Conservation (phyloP, 2,329 filamentous ascomycete genomes). For the Beauveria bassiana region DNA sequence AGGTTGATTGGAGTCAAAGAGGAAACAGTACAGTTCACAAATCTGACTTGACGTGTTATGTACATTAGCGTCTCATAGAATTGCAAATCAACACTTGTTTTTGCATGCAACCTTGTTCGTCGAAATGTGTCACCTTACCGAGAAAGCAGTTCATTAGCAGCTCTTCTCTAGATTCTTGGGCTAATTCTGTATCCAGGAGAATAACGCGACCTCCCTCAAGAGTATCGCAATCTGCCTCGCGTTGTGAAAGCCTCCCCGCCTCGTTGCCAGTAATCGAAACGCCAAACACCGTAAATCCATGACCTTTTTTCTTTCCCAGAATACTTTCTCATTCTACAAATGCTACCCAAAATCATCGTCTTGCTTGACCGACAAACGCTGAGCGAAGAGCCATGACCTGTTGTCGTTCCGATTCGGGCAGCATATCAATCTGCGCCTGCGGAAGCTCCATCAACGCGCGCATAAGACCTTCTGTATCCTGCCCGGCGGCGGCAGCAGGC, state of each 20-base stretch:
- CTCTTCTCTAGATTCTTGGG: not conserved
- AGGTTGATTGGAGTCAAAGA: not conserved
- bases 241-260: not conserved
- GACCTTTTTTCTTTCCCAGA: too few relatives aligned
- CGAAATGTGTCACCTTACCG: too few relatives aligned
- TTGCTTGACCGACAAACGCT: conserved; percentile 41
- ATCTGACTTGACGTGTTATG: not conserved
- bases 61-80: not conserved
- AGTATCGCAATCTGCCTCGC: not conserved
- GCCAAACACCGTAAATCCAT: not conserved
- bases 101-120: not conserved
- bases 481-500: conserved; percentile 32
- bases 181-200: not conserved
- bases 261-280: not conserved
- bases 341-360: conserved; percentile 14
- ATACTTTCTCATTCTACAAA: too few relatives aligned
- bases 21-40: not conserved
- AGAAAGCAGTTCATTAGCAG: not conserved
- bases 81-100: not conserved
- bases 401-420: conserved; percentile 65
- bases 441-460: conserved; percentile 75
- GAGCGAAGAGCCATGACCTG: conserved; percentile 75
- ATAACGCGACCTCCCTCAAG: not conserved
- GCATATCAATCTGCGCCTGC: conserved; percentile 68
- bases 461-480: conserved; percentile 65